phyloP scores from a whole-genome alignment of 139 green algal genomes.

The Cymbomonas tetramitiformis region DNA sequence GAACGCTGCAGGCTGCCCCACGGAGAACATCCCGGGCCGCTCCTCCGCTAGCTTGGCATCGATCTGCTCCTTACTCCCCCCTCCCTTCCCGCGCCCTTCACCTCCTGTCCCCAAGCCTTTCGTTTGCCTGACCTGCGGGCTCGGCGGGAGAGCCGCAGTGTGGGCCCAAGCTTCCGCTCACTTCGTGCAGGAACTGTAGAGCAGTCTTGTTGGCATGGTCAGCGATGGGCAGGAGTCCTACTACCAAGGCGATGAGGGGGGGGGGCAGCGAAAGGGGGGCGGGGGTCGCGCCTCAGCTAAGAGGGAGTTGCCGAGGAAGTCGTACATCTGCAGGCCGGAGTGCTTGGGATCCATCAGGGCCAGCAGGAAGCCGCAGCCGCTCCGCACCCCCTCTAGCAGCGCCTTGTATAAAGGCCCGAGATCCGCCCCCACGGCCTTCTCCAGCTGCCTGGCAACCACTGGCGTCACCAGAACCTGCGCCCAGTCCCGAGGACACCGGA shows the following conservation, averaged over 20 bases:
- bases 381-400: constrained; percentile 17
- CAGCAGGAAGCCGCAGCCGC: constrained; percentile 20
- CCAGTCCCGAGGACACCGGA: too few relatives aligned
- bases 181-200: neutral
- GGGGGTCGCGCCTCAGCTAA: constrained; percentile 41
- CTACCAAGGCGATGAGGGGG: too few relatives aligned
- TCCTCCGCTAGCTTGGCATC: constrained; percentile 32
- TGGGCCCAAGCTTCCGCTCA: neutral
- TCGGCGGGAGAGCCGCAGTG: too few relatives aligned
- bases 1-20: constrained; percentile 64
- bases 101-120: too few relatives aligned
- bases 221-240: neutral
- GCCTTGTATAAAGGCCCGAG: neutral
- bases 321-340: constrained; percentile 41
- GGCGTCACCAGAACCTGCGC: neutral
- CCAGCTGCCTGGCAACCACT: neutral
- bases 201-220: neutral
- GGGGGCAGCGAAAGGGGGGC: too few relatives aligned
- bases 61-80: too few relatives aligned
- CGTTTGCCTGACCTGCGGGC: too few relatives aligned
- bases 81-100: too few relatives aligned
- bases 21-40: constrained; percentile 60
- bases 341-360: constrained; percentile 20
- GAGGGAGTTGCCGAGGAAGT: constrained; percentile 60
- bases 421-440: neutral